A percentile compares a stretch with the other conserved stretches of the same genome.
These are phyloP conservation scores for Colletotrichum endophyticum DNA, from an alignment of 2,329 filamentous ascomycete species.

Conservation along the genomic window DNA sequence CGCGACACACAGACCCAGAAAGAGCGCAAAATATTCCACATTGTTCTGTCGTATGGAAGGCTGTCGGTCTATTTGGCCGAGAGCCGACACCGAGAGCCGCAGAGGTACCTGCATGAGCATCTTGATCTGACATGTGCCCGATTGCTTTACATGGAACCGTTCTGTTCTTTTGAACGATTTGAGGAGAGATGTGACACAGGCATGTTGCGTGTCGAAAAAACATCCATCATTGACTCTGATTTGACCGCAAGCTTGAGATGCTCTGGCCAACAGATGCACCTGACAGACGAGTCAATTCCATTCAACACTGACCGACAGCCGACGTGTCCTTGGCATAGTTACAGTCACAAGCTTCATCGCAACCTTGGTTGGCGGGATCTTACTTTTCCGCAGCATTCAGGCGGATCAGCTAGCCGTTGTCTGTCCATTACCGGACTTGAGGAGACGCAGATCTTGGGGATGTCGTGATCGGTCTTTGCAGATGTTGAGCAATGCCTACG, in stretches of 20 bases:
- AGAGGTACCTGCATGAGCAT: background rate
- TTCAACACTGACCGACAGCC: background rate
- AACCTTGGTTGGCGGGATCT: background rate
- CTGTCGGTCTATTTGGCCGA: background rate
- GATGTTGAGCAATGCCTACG: background rate
- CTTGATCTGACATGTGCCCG: background rate
- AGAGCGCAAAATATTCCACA: background rate
- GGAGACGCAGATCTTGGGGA: background rate
- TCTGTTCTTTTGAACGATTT: background rate
- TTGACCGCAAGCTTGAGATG: background rate
- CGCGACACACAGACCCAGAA: background rate
- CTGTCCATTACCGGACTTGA: background rate
- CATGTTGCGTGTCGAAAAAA: background rate
- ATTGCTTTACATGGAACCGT: background rate
- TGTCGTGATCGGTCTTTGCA: background rate
- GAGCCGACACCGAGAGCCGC: background rate
- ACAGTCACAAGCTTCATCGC: background rate
- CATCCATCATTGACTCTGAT: background rate
- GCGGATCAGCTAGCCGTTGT: background rate
- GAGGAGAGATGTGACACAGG: background rate
- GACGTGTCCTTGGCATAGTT: background rate
- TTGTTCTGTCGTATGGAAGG: background rate
- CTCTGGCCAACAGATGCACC: background rate
- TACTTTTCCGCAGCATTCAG: background rate
- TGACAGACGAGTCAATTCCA: background rate